phyloP scores from a whole-genome alignment of 768 basidiomycete species.

The Nevesoporus exiguus region DNA sequence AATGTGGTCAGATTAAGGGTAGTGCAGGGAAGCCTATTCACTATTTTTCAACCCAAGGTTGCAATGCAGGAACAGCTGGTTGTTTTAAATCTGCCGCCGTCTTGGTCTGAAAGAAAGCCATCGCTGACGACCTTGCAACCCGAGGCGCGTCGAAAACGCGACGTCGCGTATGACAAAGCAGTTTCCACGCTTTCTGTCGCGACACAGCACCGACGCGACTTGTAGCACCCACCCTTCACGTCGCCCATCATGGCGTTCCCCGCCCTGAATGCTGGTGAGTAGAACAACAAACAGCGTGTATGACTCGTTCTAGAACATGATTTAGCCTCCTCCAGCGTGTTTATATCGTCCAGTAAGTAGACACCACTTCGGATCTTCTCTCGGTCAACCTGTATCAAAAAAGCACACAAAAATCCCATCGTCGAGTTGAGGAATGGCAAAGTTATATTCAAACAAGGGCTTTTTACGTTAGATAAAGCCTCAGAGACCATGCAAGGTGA shows the following conservation, averaged over 20 bases:
- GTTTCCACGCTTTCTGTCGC: slow-evolving; percentile 29
- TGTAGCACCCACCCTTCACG: slow-evolving; percentile 7
- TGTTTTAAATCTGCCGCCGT: slow-evolving; percentile 41
- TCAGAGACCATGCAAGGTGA: slow-evolving; percentile 80
- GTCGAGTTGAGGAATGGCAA: slow-evolving; percentile 77
- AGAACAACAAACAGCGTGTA: slow-evolving; percentile 1
- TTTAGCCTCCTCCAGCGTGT: slow-evolving; percentile 13
- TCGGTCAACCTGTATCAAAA: slow-evolving; percentile 21
- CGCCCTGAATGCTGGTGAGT: slow-evolving; percentile 17
- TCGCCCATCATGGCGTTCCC: slow-evolving; percentile 21
- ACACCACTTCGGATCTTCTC: background rate
- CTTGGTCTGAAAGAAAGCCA: slow-evolving; percentile 68
- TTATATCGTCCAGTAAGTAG: slow-evolving; percentile 17
- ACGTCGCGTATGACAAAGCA: slow-evolving; percentile 34
- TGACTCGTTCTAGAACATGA: background rate
- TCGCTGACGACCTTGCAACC: slow-evolving; percentile 18
- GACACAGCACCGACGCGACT: slow-evolving; percentile 22
- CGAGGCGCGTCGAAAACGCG: slow-evolving; percentile 39
- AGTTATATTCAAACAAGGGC: slow-evolving; percentile 72
- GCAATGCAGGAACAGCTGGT: slow-evolving; percentile 52
- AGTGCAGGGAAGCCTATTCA: slow-evolving; percentile 35
- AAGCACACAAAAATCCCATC: slow-evolving; percentile 40
- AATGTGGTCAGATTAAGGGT: slow-evolving; percentile 1
- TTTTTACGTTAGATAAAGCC: slow-evolving; percentile 68
- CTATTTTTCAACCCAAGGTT: slow-evolving; percentile 99